These are phyloP conservation scores for Citrus mangshanensis DNA, from an alignment of 345 rosid genomes.

Conservation along the genomic window DNA sequence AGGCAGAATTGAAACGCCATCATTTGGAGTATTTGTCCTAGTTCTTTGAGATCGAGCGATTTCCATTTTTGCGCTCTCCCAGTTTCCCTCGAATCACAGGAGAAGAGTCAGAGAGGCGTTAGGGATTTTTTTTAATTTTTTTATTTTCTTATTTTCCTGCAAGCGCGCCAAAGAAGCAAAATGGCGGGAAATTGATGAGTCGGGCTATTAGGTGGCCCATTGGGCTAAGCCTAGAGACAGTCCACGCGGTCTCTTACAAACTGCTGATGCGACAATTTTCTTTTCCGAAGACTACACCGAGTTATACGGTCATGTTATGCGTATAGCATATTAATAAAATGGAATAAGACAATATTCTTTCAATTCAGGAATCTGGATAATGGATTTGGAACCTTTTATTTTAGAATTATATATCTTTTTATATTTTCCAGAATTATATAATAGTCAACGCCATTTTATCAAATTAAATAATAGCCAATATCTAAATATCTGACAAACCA, in stretches of 20 bases:
- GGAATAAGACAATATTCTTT: no score
- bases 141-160: not conserved
- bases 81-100: no score
- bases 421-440: no score
- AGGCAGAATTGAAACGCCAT: slow-evolving; percentile 45
- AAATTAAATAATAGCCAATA: not conserved
- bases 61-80: slow-evolving; percentile 41
- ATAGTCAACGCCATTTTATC: no score
- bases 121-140: not conserved
- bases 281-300: no score
- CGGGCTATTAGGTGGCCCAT: not conserved
- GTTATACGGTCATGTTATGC: no score
- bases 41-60: slow-evolving; percentile 35
- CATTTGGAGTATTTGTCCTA: slow-evolving; percentile 8
- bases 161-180: slow-evolving; percentile 14
- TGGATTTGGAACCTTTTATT: no score
- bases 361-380: no score
- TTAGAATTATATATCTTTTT: no score
- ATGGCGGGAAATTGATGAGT: slow-evolving; percentile 20
- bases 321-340: no score
- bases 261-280: no score
- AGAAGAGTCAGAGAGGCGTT: not conserved
- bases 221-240: not conserved
- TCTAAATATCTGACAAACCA: no score
- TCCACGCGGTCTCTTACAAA: not conserved